Conservation (phyloP, 164 flowering plant species). For the Berberis thunbergii region DNA sequence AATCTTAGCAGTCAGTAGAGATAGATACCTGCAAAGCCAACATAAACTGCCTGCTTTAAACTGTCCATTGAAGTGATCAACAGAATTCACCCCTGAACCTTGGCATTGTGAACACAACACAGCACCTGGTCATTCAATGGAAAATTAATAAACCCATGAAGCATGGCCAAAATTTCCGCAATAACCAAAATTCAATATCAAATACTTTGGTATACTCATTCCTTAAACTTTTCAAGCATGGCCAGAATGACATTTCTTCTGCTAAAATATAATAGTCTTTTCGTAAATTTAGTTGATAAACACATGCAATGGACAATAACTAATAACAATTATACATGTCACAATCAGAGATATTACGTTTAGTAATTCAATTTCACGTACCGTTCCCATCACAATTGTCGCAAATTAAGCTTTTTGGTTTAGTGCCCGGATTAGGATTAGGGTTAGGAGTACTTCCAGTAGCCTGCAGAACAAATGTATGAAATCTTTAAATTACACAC, state of each 20-base stretch:
- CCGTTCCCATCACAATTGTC: conserved; percentile 88
- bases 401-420: conserved; percentile 62
- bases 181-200: not conserved
- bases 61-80: conserved; percentile 85
- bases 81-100: conserved; percentile 73
- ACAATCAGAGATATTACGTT: no score
- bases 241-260: not conserved
- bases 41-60: conserved; percentile 84
- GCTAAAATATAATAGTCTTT: not conserved
- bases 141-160: not conserved
- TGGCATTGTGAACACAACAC: conserved; percentile 59
- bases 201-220: not conserved
- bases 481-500: not conserved
- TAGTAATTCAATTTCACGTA: conserved; percentile 14
- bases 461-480: conserved; percentile 37
- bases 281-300: not conserved
- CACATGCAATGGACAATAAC: not conserved
- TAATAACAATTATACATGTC: not conserved
- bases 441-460: conserved; percentile 13
- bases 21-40: conserved; percentile 88
- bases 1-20: not conserved
- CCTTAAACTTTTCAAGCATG: not conserved
- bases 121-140: conserved; percentile 39
- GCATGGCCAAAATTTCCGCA: not conserved
- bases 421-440: conserved; percentile 20